Conservation (phyloP, 2,329 filamentous ascomycete species). For the Escovopsis sp. region DNA sequence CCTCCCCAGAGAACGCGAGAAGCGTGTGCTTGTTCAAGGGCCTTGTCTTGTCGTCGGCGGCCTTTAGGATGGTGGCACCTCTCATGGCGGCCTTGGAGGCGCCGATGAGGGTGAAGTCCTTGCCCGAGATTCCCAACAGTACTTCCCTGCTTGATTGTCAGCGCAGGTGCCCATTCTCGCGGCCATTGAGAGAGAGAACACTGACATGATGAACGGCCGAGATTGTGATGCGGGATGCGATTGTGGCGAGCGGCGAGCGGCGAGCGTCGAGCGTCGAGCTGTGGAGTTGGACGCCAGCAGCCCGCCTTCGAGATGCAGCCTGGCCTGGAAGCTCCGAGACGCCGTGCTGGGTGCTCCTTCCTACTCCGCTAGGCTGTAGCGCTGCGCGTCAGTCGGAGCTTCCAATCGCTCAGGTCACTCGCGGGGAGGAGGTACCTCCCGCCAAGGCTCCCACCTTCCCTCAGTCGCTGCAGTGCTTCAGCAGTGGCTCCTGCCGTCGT, state of each 20-base stretch:
- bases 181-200: not conserved
- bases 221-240: constrained; percentile 9
- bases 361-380: constrained; percentile 21
- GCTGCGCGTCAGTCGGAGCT: constrained; percentile 21
- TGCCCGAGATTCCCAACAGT: constrained; percentile 92
- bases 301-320: constrained; percentile 2
- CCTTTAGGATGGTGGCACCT: constrained; percentile 90
- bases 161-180: constrained; percentile 1
- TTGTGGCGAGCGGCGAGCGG: constrained; percentile 3
- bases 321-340: not conserved
- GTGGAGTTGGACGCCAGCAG: constrained; percentile 5
- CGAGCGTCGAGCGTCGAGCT: constrained; percentile 4
- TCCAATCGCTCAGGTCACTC: too few species aligned
- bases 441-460: too few species aligned
- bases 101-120: constrained; percentile 97
- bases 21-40: constrained; percentile 84
- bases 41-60: constrained; percentile 91
- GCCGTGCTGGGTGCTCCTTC: constrained; percentile 3
- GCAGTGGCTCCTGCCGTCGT: too few species aligned
- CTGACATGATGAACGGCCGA: constrained; percentile 5
- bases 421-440: too few species aligned
- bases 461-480: too few species aligned
- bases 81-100: constrained; percentile 97
- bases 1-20: constrained; percentile 90
- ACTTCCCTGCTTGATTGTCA: constrained; percentile 58